Evolutionary conservation across 192 early-diverging fungal species (phyloP).

Genomic region (Paraglomus occultum): DNA sequence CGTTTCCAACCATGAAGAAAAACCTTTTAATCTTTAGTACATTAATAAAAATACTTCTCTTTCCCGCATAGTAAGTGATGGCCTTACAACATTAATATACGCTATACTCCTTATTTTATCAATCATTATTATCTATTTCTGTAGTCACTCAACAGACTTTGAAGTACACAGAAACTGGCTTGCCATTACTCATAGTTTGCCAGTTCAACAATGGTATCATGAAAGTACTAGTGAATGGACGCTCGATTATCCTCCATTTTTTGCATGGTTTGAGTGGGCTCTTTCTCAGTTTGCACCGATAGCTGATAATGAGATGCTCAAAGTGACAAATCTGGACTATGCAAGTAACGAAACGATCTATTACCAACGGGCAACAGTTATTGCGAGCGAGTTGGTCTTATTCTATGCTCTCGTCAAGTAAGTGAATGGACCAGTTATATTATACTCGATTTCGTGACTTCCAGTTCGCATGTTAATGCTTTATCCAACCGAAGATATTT

Average conservation of each 20-base stretch:
- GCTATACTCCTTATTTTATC: background rate
- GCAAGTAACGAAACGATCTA: conserved; percentile 61
- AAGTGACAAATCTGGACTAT: conserved; percentile 67
- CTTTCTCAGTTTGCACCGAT: conserved; percentile 59
- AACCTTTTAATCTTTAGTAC: conserved; percentile 48
- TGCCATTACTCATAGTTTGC: conserved; percentile 83
- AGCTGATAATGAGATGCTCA: conserved; percentile 73
- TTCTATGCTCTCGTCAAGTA: conserved; percentile 65
- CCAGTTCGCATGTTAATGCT: conserved; percentile 29
- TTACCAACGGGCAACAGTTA: conserved; percentile 84
- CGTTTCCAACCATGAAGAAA: conserved; percentile 33
- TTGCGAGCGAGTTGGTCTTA: conserved; percentile 77
- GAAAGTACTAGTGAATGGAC: conserved; percentile 90
- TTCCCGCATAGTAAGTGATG: conserved; percentile 65
- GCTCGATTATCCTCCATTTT: conserved; percentile 97
- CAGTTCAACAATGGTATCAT: conserved; percentile 82
- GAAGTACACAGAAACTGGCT: conserved; percentile 99
- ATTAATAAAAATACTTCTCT: conserved; percentile 60
- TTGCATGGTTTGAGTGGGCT: conserved; percentile 92
- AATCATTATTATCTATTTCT: background rate
- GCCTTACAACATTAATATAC: background rate
- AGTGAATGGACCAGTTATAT: conserved; percentile 15
- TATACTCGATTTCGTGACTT: background rate
- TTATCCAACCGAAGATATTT: background rate
- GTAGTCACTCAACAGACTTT: conserved; percentile 92